phyloP scores from a whole-genome alignment of 2,329 filamentous ascomycete species.

The Stachybotrys echinatus region DNA sequence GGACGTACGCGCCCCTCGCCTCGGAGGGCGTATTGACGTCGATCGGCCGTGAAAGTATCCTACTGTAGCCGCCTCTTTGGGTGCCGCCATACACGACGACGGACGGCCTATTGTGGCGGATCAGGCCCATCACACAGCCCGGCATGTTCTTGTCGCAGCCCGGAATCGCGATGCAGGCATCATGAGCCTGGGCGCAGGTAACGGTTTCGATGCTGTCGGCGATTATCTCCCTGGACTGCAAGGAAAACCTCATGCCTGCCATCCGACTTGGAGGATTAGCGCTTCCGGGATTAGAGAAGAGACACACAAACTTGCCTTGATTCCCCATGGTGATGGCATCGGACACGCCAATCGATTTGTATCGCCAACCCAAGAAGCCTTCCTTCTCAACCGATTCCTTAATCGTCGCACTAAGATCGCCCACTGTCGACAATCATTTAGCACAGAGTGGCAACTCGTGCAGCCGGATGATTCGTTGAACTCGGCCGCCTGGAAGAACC shows the following conservation, averaged over 20 bases:
- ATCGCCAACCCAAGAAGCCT: slow-evolving; percentile 91
- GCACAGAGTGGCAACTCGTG: slow-evolving; percentile 43
- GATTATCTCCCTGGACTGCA: slow-evolving; percentile 87
- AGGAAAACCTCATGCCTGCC: slow-evolving; percentile 89
- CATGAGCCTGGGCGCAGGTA: slow-evolving; percentile 86
- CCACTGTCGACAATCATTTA: too few species aligned
- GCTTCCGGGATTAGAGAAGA: too few species aligned
- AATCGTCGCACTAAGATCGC: slow-evolving; percentile 79
- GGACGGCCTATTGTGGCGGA: slow-evolving; percentile 84
- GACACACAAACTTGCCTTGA: slow-evolving; percentile 68
- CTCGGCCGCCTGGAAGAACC: slow-evolving; percentile 13
- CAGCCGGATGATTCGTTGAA: too few species aligned
- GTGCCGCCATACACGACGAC: slow-evolving; percentile 95
- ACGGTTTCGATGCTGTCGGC: slow-evolving; percentile 92
- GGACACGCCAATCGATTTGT: slow-evolving; percentile 83
- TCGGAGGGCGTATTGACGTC: slow-evolving; percentile 90
- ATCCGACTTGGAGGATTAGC: not conserved
- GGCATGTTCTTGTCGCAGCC: slow-evolving; percentile 99
- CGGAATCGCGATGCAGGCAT: slow-evolving; percentile 88
- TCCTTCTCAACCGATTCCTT: slow-evolving; percentile 76
- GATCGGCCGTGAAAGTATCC: slow-evolving; percentile 69
- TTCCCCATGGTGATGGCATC: slow-evolving; percentile 95
- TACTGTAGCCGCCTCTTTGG: slow-evolving; percentile 80
- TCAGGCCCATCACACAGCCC: slow-evolving; percentile 83
- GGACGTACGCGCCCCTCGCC: slow-evolving; percentile 75